phyloP scores from a whole-genome alignment of 106 monocot genomes.

The Posidonia australis region DNA sequence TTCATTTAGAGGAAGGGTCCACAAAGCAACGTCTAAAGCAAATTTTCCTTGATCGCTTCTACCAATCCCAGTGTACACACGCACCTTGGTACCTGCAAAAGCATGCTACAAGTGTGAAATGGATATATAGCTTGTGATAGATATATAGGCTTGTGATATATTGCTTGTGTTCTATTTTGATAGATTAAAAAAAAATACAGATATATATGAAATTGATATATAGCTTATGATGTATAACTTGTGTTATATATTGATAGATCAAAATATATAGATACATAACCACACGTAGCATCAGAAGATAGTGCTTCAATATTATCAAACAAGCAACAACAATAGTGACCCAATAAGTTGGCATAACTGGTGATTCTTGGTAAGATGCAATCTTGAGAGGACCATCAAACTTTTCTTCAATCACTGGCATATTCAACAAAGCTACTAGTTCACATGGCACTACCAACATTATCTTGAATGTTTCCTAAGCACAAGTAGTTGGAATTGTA shows the following conservation, averaged over 20 bases:
- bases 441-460: constrained; percentile 76
- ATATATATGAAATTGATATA: no score
- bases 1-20: constrained; percentile 61
- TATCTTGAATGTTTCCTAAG: constrained; percentile 85
- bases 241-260: no score
- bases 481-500: background rate
- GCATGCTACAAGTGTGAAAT: no score
- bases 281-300: constrained; percentile 59
- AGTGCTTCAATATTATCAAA: constrained; percentile 77
- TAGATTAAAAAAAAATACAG: no score
- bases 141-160: no score
- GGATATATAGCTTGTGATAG: no score
- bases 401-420: constrained; percentile 67
- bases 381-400: constrained; percentile 43
- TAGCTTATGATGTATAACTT: no score
- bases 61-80: constrained; percentile 80
- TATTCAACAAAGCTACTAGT: constrained; percentile 84
- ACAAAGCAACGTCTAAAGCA: constrained; percentile 90
- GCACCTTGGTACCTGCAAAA: constrained; percentile 57
- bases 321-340: constrained; percentile 83
- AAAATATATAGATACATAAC: no score
- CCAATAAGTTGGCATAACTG: constrained; percentile 95
- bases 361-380: constrained; percentile 65
- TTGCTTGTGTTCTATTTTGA: no score
- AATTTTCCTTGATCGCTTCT: constrained; percentile 82